Evolutionary conservation across 441 rosid genomes (phyloP).

Genomic region (Isatis lusitanica): DNA sequence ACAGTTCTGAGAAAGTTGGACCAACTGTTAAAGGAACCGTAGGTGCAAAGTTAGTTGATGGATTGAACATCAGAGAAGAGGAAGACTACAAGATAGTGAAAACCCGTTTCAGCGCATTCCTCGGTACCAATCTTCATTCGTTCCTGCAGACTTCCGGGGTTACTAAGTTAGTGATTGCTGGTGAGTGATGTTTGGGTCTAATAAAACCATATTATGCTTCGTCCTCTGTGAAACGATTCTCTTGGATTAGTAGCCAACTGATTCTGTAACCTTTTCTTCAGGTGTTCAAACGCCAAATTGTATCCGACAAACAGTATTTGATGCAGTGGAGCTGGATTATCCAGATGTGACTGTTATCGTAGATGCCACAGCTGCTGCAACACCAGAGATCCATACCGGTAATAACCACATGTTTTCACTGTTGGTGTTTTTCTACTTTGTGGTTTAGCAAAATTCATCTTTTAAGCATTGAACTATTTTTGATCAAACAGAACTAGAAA

Average conservation of each 20-base stretch:
- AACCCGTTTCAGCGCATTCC: conserved; percentile 86
- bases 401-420: conserved; percentile 11
- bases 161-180: conserved; percentile 53
- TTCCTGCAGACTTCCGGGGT: conserved; percentile 58
- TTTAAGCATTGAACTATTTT: not conserved
- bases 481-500: not conserved
- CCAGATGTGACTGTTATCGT: conserved; percentile 51
- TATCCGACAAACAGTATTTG: conserved; percentile 81
- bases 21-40: conserved; percentile 56
- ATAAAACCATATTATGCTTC: not conserved
- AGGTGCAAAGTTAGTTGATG: conserved; percentile 72
- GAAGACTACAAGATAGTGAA: conserved; percentile 83
- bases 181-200: conserved; percentile 39
- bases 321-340: conserved; percentile 76
- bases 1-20: conserved; percentile 53
- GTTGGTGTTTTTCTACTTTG: not conserved
- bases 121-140: conserved; percentile 68
- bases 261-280: conserved; percentile 25
- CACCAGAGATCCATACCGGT: conserved; percentile 72
- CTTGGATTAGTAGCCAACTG: not conserved
- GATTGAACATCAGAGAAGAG: conserved; percentile 64
- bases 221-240: conserved; percentile 2
- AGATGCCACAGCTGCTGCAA: conserved; percentile 91
- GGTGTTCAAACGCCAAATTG: conserved; percentile 93
- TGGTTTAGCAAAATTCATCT: not conserved